These are phyloP conservation scores for Ceratopteris richardii DNA, from an alignment of 75 land plant genomes.

Conservation along the genomic window DNA sequence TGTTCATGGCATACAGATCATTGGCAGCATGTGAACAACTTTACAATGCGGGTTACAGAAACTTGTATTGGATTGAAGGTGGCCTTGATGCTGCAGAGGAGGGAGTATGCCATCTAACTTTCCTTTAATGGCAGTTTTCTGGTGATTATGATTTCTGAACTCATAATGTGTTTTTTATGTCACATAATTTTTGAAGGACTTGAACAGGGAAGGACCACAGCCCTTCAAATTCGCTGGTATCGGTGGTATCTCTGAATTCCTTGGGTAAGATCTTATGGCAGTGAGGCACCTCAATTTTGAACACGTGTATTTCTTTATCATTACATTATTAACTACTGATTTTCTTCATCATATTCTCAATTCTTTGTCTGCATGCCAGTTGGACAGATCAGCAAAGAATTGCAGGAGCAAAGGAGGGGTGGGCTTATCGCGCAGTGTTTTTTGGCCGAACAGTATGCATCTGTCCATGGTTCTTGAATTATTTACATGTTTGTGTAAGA, in stretches of 20 bases:
- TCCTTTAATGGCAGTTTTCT: background rate
- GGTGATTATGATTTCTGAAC: background rate
- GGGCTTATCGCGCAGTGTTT: slow-evolving; percentile 60
- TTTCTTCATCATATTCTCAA: background rate
- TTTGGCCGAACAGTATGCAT: slow-evolving; percentile 68
- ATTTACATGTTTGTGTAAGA: no score
- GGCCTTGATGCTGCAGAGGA: slow-evolving; percentile 93
- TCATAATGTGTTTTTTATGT: background rate
- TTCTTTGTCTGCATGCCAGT: slow-evolving; percentile 21
- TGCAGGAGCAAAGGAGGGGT: slow-evolving; percentile 74
- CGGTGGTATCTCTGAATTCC: slow-evolving; percentile 88
- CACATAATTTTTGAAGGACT: slow-evolving; percentile 41
- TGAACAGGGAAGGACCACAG: slow-evolving; percentile 71
- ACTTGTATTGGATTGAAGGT: slow-evolving; percentile 89
- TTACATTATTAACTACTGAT: background rate
- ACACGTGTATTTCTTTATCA: background rate
- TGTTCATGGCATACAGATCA: slow-evolving; percentile 35
- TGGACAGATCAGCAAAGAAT: slow-evolving; percentile 93
- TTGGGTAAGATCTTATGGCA: slow-evolving; percentile 49
- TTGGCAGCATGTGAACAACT: slow-evolving; percentile 91
- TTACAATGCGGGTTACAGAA: slow-evolving; percentile 76
- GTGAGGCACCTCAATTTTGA: background rate
- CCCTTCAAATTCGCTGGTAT: slow-evolving; percentile 89
- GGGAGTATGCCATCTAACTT: slow-evolving; percentile 41
- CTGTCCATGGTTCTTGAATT: no score